phyloP scores from a whole-genome alignment of 371 early-diverging fungal genomes.

The Mortierella sp. region DNA sequence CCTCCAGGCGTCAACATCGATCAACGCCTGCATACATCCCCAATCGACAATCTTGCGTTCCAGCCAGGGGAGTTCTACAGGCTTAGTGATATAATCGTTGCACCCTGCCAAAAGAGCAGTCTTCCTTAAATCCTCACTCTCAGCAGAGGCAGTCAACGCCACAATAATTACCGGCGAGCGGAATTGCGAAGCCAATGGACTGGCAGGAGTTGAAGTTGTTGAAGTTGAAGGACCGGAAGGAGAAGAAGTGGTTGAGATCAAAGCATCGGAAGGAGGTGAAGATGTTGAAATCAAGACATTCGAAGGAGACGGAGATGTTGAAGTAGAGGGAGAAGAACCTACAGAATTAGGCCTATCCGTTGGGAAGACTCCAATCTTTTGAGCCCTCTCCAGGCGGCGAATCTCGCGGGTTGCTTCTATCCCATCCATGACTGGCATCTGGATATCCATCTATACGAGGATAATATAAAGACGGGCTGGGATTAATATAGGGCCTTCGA shows the following conservation, averaged over 20 bases:
- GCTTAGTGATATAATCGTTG: constrained; percentile 92
- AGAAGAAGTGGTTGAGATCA: constrained; percentile 13
- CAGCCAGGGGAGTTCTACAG: constrained; percentile 86
- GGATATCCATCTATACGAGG: constrained; percentile 80
- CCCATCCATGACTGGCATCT: constrained; percentile 87
- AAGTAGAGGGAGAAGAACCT: constrained; percentile 13
- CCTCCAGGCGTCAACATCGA: constrained; percentile 88
- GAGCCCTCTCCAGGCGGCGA: constrained; percentile 72
- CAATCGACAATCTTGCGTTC: constrained; percentile 91
- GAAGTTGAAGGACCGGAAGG: not conserved
- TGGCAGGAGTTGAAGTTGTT: constrained; percentile 11
- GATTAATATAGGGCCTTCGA: too few relatives aligned
- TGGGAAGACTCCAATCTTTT: constrained; percentile 71
- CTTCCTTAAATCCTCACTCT: constrained; percentile 77
- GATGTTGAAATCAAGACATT: not conserved
- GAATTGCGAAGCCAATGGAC: constrained; percentile 59
- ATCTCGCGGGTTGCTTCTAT: constrained; percentile 84
- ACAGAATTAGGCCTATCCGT: constrained; percentile 46
- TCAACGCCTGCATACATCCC: constrained; percentile 94
- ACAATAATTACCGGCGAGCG: constrained; percentile 90
- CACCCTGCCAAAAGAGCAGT: constrained; percentile 90
- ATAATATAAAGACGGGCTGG: not conserved
- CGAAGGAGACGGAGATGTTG: constrained; percentile 16
- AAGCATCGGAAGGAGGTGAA: not conserved
- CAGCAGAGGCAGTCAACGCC: constrained; percentile 86